These are phyloP conservation scores for Panaeolus cyanescens DNA, from an alignment of 768 basidiomycete genomes.

Conservation along the genomic window DNA sequence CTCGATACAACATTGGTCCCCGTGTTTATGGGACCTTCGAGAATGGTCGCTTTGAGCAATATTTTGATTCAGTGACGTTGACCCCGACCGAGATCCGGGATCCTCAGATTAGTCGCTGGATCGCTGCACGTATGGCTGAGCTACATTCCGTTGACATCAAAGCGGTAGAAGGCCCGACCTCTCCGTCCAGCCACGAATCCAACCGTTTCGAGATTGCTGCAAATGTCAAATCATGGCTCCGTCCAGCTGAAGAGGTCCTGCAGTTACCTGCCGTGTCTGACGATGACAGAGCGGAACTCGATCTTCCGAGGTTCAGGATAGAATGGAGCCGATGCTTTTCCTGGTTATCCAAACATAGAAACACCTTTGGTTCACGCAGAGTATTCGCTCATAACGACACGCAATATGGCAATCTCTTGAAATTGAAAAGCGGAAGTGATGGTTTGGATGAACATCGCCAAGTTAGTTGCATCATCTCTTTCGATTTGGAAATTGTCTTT, in stretches of 20 bases:
- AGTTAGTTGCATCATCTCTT: constrained; percentile 40
- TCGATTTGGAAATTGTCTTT: neutral
- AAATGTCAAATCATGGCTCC: constrained; percentile 74
- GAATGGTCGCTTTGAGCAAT: constrained; percentile 95
- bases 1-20: constrained; percentile 86
- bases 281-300: constrained; percentile 51
- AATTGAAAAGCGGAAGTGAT: constrained; percentile 57
- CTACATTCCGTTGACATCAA: constrained; percentile 89
- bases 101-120: constrained; percentile 75
- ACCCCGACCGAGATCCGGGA: constrained; percentile 79
- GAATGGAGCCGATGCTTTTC: constrained; percentile 70
- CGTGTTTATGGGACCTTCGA: constrained; percentile 92
- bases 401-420: constrained; percentile 92
- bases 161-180: constrained; percentile 52
- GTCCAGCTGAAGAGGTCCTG: constrained; percentile 73
- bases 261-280: constrained; percentile 53
- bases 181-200: constrained; percentile 39
- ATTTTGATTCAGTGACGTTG: constrained; percentile 86
- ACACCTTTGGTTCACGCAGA: constrained; percentile 58
- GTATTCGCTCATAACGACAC: constrained; percentile 94
- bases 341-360: constrained; percentile 69
- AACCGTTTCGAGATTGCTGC: constrained; percentile 60
- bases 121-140: constrained; percentile 95
- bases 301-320: constrained; percentile 61
- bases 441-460: constrained; percentile 75